Evolutionary conservation across 768 basidiomycete species (phyloP).

Genomic region (Tricholomella constricta): DNA sequence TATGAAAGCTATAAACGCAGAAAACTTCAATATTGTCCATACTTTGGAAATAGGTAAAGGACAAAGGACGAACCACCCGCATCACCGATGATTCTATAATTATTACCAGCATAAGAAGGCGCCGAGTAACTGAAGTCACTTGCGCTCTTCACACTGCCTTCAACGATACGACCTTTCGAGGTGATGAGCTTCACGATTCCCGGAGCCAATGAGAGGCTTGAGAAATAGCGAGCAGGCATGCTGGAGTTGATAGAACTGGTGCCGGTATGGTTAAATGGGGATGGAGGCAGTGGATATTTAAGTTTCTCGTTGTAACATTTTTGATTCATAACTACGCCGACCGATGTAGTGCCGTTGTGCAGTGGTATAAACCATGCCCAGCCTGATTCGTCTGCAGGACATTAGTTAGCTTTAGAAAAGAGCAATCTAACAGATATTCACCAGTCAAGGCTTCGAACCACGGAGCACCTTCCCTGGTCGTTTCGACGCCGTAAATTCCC

Average conservation of each 20-base stretch:
- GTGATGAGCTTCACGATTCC: constrained; percentile 44
- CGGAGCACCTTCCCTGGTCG: constrained; percentile 55
- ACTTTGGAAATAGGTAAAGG: not conserved
- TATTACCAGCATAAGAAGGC: constrained; percentile 50
- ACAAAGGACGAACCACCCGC: constrained; percentile 51
- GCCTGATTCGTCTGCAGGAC: constrained; percentile 58
- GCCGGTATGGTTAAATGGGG: constrained; percentile 30
- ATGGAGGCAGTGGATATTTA: constrained; percentile 26
- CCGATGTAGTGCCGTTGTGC: constrained; percentile 62
- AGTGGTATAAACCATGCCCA: constrained; percentile 77
- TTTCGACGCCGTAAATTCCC: constrained; percentile 51
- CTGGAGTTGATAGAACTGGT: constrained; percentile 27
- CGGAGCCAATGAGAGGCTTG: constrained; percentile 49
- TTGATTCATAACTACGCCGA: constrained; percentile 66
- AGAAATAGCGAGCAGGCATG: constrained; percentile 43
- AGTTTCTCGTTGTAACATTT: constrained; percentile 44
- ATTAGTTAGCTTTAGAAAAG: not conserved
- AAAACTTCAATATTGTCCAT: not conserved
- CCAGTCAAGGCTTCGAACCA: constrained; percentile 77
- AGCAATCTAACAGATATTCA: constrained; percentile 24
- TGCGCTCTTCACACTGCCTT: constrained; percentile 52
- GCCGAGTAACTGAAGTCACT: constrained; percentile 70
- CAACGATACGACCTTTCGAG: constrained; percentile 35
- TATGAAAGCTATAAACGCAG: constrained; percentile 50
- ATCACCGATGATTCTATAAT: constrained; percentile 66